phyloP scores from a whole-genome alignment of 2,329 filamentous ascomycete genomes.

The Arthrobotrys musiformis region DNA sequence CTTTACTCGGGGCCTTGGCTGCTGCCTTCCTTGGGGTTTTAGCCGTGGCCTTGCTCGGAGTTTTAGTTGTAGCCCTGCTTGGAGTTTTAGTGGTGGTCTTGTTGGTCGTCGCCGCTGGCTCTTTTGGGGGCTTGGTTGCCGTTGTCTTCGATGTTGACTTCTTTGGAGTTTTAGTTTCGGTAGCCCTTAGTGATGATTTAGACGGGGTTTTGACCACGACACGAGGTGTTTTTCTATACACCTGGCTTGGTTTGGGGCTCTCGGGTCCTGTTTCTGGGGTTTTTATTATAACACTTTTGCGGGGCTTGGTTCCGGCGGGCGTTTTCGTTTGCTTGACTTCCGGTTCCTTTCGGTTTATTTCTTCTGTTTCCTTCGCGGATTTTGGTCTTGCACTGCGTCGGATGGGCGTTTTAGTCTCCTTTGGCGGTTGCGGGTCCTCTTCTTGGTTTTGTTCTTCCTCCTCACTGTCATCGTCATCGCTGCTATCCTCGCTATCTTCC shows the following conservation, averaged over 20 bases:
- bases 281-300: conserved; percentile 16
- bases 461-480: not conserved
- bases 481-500: not conserved
- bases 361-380: too few species aligned
- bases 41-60: not conserved
- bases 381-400: not conserved
- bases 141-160: not conserved
- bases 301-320: not conserved
- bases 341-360: not conserved
- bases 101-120: not conserved
- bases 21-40: not conserved
- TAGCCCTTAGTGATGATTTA: not conserved
- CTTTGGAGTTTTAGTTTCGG: not conserved
- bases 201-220: not conserved
- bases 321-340: not conserved
- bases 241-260: not conserved
- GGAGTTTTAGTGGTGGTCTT: not conserved
- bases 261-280: conserved; percentile 5
- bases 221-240: conserved; percentile 41
- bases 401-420: not conserved
- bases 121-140: not conserved
- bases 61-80: not conserved
- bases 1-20: too few species aligned
- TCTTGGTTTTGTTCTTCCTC: not conserved
- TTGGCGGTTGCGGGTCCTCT: not conserved